Percentiles rank a stretch among this genome's conserved stretches.
These are phyloP conservation scores for Rubroboletus satanas DNA, from an alignment of 768 basidiomycete species.

Conservation along the genomic window DNA sequence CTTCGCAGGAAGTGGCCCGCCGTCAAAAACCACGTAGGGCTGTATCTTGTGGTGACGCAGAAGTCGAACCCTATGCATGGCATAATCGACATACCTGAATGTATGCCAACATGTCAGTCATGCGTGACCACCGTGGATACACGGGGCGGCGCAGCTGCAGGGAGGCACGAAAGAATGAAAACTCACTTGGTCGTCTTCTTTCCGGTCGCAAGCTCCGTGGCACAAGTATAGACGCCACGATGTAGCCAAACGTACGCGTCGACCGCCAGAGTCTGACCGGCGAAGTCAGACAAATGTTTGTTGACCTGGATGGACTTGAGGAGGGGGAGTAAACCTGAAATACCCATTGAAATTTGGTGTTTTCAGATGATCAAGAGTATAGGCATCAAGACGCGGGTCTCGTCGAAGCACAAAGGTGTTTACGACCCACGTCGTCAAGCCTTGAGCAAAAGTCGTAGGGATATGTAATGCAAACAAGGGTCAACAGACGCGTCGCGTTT, in stretches of 20 bases:
- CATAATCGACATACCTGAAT: constrained; percentile 89
- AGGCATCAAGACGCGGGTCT: constrained; percentile 1
- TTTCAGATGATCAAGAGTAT: not conserved
- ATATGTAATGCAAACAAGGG: constrained; percentile 19
- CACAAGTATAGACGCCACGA: constrained; percentile 84
- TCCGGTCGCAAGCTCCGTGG: constrained; percentile 85
- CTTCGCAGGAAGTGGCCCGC: constrained; percentile 94
- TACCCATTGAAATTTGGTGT: constrained; percentile 66
- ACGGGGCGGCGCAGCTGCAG: not conserved
- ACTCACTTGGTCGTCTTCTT: constrained; percentile 79
- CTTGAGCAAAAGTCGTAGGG: not conserved
- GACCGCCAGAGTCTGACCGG: constrained; percentile 82
- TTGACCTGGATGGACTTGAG: constrained; percentile 85
- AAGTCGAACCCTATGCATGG: constrained; percentile 87
- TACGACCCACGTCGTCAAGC: not conserved
- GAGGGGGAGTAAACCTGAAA: constrained; percentile 83
- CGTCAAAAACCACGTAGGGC: constrained; percentile 95
- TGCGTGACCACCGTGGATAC: not conserved
- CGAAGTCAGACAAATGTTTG: constrained; percentile 74
- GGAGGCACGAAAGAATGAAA: not conserved
- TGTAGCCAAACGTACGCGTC: constrained; percentile 97
- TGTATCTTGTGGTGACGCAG: constrained; percentile 78
- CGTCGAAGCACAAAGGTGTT: constrained; percentile 3
- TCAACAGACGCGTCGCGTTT: constrained; percentile 34
- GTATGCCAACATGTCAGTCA: constrained; percentile 4